Percentiles rank a stretch among this genome's conserved stretches.
These are phyloP conservation scores for Sindora glabra DNA, from an alignment of 306 rosid species.

Conservation along the genomic window DNA sequence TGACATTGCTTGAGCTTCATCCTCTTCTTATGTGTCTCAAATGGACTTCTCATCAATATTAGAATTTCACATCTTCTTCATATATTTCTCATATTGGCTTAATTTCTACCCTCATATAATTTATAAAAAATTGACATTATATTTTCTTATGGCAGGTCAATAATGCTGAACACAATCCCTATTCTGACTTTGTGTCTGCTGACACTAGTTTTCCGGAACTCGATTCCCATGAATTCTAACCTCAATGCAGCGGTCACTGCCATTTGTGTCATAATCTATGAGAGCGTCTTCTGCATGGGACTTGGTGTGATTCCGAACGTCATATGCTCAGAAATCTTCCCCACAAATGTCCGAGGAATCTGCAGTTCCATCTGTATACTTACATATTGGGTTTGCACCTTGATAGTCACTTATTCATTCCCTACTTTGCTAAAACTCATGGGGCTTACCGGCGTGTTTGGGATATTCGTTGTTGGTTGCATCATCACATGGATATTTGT, in stretches of 20 bases:
- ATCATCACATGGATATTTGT: conserved; percentile 57
- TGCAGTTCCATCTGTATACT: conserved; percentile 64
- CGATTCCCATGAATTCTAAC: conserved; percentile 24
- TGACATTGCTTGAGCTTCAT: neutral
- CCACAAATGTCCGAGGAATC: conserved; percentile 56
- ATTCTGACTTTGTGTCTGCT: conserved; percentile 45
- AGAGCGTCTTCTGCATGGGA: conserved; percentile 63
- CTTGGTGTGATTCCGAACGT: conserved; percentile 58
- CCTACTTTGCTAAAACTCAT: conserved; percentile 47
- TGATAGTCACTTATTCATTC: conserved; percentile 40
- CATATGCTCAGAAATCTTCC: conserved; percentile 63
- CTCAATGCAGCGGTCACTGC: conserved; percentile 41
- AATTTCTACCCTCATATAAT: neutral
- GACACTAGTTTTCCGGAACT: conserved; percentile 33
- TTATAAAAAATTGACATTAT: neutral
- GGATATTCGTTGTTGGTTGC: conserved; percentile 46
- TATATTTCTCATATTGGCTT: neutral
- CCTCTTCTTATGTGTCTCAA: neutral
- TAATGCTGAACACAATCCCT: conserved; percentile 57
- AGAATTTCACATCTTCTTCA: neutral
- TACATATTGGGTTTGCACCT: conserved; percentile 51
- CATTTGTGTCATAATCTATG: conserved; percentile 37
- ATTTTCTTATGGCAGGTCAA: conserved; percentile 35
- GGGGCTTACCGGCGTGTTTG: conserved; percentile 49
- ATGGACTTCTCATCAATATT: neutral